Evolutionary conservation across 1,139 yeast species (phyloP).

Genomic region (Arxiozyma bovina): DNA sequence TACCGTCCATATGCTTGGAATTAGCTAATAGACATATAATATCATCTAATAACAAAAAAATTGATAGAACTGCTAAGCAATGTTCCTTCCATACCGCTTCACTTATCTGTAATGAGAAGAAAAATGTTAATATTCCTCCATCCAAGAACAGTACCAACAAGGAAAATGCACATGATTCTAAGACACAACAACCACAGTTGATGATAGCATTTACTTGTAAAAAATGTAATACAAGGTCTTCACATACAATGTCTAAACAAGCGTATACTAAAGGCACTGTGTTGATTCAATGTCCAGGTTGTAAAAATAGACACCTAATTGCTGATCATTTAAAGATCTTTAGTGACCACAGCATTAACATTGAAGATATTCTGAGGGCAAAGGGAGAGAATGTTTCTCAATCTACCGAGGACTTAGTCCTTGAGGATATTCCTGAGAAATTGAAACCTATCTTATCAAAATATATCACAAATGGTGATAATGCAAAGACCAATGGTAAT

Average conservation of each 20-base stretch:
- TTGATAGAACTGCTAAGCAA: too few species aligned
- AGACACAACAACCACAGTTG: constrained; percentile 60
- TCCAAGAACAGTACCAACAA: not conserved
- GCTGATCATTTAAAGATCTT: constrained; percentile 88
- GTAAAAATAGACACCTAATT: constrained; percentile 78
- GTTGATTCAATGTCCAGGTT: constrained; percentile 83
- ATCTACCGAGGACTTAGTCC: constrained; percentile 52
- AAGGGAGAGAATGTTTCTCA: constrained; percentile 69
- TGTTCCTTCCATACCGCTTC: not conserved
- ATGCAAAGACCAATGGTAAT: not conserved
- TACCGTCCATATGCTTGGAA: not conserved
- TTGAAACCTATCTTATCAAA: constrained; percentile 27
- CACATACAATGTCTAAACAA: constrained; percentile 84
- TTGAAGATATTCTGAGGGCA: constrained; percentile 70
- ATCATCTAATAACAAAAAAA: not conserved
- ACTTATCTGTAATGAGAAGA: not conserved
- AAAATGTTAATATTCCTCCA: not conserved
- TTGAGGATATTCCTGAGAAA: constrained; percentile 67
- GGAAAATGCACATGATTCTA: not conserved
- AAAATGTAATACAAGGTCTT: constrained; percentile 72
- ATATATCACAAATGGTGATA: not conserved
- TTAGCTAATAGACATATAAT: not conserved
- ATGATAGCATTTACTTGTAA: constrained; percentile 93
- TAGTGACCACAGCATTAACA: constrained; percentile 56
- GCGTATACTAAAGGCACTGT: constrained; percentile 85